Evolutionary conservation across 192 early-diverging fungal genomes (phyloP).

Genomic region (Coemansia sp.): DNA sequence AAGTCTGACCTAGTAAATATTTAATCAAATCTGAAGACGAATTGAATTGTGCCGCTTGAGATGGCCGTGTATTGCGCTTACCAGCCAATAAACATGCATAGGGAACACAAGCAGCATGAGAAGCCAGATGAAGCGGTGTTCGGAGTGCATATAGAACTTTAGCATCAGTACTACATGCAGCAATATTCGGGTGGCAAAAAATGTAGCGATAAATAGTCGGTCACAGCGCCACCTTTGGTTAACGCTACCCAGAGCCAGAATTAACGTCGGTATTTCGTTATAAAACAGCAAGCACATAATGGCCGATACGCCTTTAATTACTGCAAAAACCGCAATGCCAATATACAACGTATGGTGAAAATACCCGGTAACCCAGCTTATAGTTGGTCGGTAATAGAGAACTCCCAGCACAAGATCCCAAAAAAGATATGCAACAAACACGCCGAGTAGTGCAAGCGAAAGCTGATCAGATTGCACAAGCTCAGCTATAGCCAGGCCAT

Average conservation of each 20-base stretch:
- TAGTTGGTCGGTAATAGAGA: conserved; percentile 55
- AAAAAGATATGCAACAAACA: conserved; percentile 58
- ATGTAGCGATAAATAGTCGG: conserved; percentile 53
- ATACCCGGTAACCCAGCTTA: conserved; percentile 58
- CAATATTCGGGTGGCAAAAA: conserved; percentile 57
- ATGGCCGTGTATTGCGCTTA: conserved; percentile 21
- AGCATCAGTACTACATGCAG: conserved; percentile 51
- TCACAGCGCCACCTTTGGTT: conserved; percentile 53
- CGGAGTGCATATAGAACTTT: conserved; percentile 34
- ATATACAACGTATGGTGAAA: conserved; percentile 63
- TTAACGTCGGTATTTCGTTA: conserved; percentile 59
- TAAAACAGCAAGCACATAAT: conserved; percentile 54
- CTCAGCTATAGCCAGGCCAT: conserved; percentile 13
- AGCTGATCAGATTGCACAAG: conserved; percentile 28
- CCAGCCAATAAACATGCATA: conserved; percentile 59
- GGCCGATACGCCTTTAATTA: conserved; percentile 19
- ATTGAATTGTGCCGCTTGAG: neutral
- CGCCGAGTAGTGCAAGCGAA: conserved; percentile 42
- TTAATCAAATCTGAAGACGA: no score
- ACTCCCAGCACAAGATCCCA: conserved; percentile 57
- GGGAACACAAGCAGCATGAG: conserved; percentile 47
- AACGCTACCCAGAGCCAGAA: conserved; percentile 58
- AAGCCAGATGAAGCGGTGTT: conserved; percentile 23
- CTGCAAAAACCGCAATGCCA: conserved; percentile 26
- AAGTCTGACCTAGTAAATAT: no score